Evolutionary conservation across 441 rosid genomes (phyloP).

Genomic region (Dalechampia spathulata): DNA sequence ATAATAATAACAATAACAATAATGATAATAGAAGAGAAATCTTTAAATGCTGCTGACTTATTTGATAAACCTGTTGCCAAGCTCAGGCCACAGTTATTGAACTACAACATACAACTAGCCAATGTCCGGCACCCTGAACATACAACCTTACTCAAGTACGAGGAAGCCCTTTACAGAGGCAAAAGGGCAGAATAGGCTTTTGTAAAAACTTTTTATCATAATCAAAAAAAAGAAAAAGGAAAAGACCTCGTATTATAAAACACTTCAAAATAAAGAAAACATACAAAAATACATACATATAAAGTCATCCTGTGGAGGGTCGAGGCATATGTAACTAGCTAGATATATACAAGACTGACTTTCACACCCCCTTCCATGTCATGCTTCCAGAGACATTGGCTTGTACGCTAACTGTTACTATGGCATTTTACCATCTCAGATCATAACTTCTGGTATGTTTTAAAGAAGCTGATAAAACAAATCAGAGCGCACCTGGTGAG

Average conservation of each 20-base stretch:
- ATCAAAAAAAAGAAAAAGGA: constrained; percentile 4
- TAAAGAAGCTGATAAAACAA: constrained; percentile 10
- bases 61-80: constrained; percentile 1
- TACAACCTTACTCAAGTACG: constrained; percentile 5
- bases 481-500: constrained; percentile 12
- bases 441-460: constrained; percentile 2
- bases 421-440: constrained; percentile 9
- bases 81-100: background rate
- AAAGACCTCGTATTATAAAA: constrained; percentile 9
- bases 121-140: too few species aligned
- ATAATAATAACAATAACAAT: background rate
- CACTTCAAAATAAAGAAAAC: constrained; percentile 13
- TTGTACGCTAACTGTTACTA: background rate
- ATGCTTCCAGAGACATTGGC: constrained; percentile 8
- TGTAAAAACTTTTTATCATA: constrained; percentile 6
- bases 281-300: constrained; percentile 12
- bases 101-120: background rate
- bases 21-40: background rate
- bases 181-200: constrained; percentile 5
- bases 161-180: constrained; percentile 11
- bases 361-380: constrained; percentile 4
- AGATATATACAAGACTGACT: constrained; percentile 31
- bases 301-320: constrained; percentile 13
- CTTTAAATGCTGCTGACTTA: constrained; percentile 4
- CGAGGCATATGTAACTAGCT: constrained; percentile 16